Evolutionary conservation across 2,329 filamentous ascomycete species (phyloP).

Genomic region (Trichophaea hybrida): DNA sequence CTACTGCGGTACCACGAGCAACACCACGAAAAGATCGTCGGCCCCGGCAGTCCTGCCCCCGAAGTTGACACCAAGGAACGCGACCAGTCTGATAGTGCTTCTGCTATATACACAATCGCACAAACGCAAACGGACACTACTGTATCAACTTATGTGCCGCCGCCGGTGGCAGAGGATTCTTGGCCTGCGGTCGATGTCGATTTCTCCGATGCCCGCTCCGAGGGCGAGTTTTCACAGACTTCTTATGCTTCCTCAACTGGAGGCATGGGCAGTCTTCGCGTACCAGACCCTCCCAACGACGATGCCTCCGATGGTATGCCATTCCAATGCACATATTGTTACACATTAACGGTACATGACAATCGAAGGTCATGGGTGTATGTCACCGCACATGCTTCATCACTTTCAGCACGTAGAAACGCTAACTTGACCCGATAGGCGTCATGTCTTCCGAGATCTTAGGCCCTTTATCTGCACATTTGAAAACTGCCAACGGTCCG

Average conservation of each 20-base stretch:
- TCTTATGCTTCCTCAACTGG: not conserved
- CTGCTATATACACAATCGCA: slow-evolving; percentile 5
- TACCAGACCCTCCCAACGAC: slow-evolving; percentile 25
- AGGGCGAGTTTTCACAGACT: not conserved
- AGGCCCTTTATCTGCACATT: slow-evolving; percentile 28
- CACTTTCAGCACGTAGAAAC: not conserved
- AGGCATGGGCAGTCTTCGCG: slow-evolving; percentile 10
- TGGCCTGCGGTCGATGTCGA: slow-evolving; percentile 10
- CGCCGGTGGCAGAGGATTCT: not conserved
- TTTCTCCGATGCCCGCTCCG: slow-evolving; percentile 26
- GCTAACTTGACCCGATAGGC: slow-evolving; percentile 2
- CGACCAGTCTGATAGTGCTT: not conserved
- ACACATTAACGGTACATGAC: slow-evolving; percentile 14
- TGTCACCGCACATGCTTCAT: not conserved
- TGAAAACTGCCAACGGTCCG: slow-evolving; percentile 17
- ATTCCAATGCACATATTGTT: slow-evolving; percentile 30
- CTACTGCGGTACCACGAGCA: slow-evolving; percentile 30
- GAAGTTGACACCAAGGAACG: not conserved
- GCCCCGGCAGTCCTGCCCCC: not conserved
- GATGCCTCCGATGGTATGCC: slow-evolving; percentile 22
- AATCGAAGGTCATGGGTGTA: slow-evolving; percentile 13
- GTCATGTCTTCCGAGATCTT: slow-evolving; percentile 28
- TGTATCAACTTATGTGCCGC: slow-evolving; percentile 12
- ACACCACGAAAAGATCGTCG: slow-evolving; percentile 28
- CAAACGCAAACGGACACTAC: slow-evolving; percentile 4